Conservation (phyloP, 2,329 filamentous ascomycete genomes). For the Botrytis deweyae region DNA sequence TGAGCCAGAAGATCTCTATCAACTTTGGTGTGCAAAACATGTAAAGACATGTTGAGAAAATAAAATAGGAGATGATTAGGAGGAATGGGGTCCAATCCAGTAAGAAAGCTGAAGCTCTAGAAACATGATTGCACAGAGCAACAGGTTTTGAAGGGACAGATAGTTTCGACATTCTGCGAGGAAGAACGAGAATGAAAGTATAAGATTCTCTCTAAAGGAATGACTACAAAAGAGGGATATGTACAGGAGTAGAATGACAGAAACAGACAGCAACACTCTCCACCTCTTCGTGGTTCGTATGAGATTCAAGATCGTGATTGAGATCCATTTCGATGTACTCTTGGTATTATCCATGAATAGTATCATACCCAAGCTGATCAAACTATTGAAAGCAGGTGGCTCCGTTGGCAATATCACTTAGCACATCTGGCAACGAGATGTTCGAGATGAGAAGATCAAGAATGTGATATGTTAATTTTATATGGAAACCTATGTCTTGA, state of each 20-base stretch:
- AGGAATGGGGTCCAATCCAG: conserved; percentile 45
- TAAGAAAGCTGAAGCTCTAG: conserved; percentile 19
- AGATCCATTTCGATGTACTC: background rate
- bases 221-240: background rate
- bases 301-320: background rate
- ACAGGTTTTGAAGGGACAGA: background rate
- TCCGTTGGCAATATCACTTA: background rate
- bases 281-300: background rate
- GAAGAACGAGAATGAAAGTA: background rate
- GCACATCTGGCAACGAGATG: background rate
- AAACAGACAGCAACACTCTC: background rate
- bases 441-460: background rate
- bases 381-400: conserved; percentile 19
- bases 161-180: conserved; percentile 4
- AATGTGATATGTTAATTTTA: conserved; percentile 1
- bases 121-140: background rate
- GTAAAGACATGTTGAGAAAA: conserved; percentile 45
- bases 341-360: background rate
- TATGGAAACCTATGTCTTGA: background rate
- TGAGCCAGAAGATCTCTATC: conserved; percentile 46
- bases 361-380: background rate
- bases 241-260: background rate
- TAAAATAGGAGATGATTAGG: conserved; percentile 44
- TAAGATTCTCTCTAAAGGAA: background rate
- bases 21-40: conserved; percentile 42